Evolutionary conservation across 257 asterid genomes (phyloP), one percentile per base, ranked within the genome.

Genomic region (Coffea eugenioides): DNA sequence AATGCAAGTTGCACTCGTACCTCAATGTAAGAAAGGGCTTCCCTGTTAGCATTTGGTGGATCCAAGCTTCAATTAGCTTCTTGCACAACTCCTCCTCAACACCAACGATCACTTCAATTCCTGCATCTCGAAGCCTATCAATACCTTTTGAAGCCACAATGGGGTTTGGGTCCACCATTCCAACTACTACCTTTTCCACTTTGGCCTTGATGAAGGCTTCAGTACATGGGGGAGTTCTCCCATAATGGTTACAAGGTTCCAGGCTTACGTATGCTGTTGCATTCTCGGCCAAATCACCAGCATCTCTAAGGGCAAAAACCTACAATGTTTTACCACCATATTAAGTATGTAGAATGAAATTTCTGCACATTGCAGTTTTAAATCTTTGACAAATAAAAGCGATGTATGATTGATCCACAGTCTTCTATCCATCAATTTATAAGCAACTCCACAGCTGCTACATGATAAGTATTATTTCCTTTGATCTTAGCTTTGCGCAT

Each of bases 141-240:
- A 96, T 83, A 67, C 99, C 99, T 21, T 79, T 89, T 66, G 97
- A 91, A 74, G 94, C 97, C 77, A 96, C 97, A 48, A 94, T 84
- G 45, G 98, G 96, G 81, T 93, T 95, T 57, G 97, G 98, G 82
- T 95, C 99, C 70, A 92, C 98, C 97, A 93, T 95, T 66, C 99
- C 99, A 15, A 95, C 87, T 80, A 93, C 98, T 68, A 95, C 97
- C 13, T 80, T 89, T 85, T 76, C 89, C 82, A 95, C 96, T 81
- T 84, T 89, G 79, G 98, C 97, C 75, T 90, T 90, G 84, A 95
- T 95, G 54, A 95, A 85, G 82, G 99, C 98, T 86, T 95, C 97
- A 0, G 93, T 82, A 88, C 99, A 95, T 34, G 99, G 97, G 34
- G 99, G 98, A 81, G 99, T 95, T 87, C 98, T 90, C 84, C 99